Evolutionary conservation across 2,329 filamentous ascomycete genomes (phyloP), one percentile per base, ranked within the genome.

Genomic region (Trichoderma cornu-damae): DNA sequence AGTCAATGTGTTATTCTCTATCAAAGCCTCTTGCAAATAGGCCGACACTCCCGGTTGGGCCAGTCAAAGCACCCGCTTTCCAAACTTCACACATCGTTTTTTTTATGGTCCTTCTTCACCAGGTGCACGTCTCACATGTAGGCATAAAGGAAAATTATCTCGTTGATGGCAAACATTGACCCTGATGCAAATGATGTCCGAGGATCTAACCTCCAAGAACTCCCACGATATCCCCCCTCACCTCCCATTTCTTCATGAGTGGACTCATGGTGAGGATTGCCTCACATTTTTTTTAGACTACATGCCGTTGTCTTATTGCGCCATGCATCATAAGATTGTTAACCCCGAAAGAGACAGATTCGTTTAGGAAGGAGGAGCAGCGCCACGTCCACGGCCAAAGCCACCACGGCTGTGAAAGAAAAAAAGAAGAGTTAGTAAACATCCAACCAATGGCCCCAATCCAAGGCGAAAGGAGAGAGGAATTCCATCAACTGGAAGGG

Each of bases 331-430:
- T 69, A 69, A 71, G 70, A 74, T 69, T 52, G 68, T 73, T 73
- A 70, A 73, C 69, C 71, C 68, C 69, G 63, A 63, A 72, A 70
- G 69, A 69, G 70, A 68, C 55, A 68, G 69, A 65, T 69, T 72
- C 66, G 68, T 72, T 81, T 82, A 85, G 71, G 83, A 85, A 67
- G 84, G 78, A 73, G 88, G 84, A 78, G 88, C 85, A 72, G 88
- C 85, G 72, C 87, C 87, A 81, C 89, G 88, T 77, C 90, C 90
- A 86, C 90, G 89, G 75, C 90, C 91, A 75, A 88, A 88, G 72
- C 89, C 89, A 81, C 89, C 88, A 83, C 89, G 89, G 88, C 84
- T 86, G 66, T 66, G 56, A 60, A 6, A 52, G 47, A 59, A 56
- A 54, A 49, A 70, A 78, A 72, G 64, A n/a, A n/a, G n/a, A 69